Conservation (phyloP, 116 monocot species). For the Posidonia oceanica region DNA sequence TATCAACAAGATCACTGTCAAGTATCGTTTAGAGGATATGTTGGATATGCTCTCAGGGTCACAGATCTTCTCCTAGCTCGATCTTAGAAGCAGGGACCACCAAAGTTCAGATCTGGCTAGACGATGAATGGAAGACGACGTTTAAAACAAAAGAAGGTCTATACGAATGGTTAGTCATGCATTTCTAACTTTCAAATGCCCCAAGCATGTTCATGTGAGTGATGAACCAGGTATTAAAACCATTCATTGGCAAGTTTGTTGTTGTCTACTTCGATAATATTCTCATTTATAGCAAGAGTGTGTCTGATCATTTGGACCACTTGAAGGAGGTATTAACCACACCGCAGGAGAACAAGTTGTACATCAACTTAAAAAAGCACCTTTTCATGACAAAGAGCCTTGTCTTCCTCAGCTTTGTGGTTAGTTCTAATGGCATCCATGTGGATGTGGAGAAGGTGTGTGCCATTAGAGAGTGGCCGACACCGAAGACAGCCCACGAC, state of each 20-base stretch:
- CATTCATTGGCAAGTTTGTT: background rate
- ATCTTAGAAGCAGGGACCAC: background rate
- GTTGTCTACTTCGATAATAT: slow-evolving; percentile 5
- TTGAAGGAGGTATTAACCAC: background rate
- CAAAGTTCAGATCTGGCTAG: background rate
- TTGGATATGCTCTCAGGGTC: background rate
- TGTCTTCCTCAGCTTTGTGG: background rate
- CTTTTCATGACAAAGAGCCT: background rate
- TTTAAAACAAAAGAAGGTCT: background rate
- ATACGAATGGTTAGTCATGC: slow-evolving; percentile 1
- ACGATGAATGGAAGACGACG: background rate
- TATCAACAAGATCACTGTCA: background rate
- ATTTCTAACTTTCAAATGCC: background rate
- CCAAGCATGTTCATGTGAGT: background rate
- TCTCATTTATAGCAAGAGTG: background rate
- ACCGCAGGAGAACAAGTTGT: background rate
- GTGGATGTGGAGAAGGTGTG: background rate
- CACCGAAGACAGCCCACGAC: background rate
- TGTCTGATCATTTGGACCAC: background rate
- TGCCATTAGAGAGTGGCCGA: background rate
- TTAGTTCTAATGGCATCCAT: background rate
- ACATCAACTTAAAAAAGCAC: background rate
- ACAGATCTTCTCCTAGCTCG: background rate
- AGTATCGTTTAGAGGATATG: slow-evolving; percentile 1
- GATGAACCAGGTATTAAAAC: background rate